Conservation (phyloP, 2,329 filamentous ascomycete species). For the Curvularia sp. region DNA sequence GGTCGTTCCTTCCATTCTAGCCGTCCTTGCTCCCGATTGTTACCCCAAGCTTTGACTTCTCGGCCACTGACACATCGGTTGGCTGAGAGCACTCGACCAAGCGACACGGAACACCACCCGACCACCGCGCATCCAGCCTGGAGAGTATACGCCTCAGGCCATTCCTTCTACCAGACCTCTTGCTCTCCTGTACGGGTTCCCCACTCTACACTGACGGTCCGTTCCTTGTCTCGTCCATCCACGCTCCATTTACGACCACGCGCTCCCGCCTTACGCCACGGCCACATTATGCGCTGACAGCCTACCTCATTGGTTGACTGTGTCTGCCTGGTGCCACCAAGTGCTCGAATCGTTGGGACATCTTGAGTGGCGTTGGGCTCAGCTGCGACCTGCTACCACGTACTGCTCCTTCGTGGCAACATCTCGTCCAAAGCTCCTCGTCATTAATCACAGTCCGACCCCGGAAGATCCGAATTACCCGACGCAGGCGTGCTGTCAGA, state of each 20-base stretch:
- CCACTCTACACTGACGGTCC: conserved; percentile 37
- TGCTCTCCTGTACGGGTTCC: conserved; percentile 35
- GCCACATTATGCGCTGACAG: conserved; percentile 36
- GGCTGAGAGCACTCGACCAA: conserved; percentile 32
- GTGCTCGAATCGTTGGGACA: conserved; percentile 37
- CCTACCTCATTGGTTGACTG: conserved; percentile 36
- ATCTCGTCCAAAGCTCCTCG: conserved; percentile 2
- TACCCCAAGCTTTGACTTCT: conserved; percentile 22
- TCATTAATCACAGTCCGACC: conserved; percentile 17
- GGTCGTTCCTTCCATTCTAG: conserved; percentile 11
- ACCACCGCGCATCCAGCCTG: conserved; percentile 30
- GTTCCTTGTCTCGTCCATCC: conserved; percentile 30
- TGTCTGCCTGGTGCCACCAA: conserved; percentile 21
- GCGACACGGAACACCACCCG: conserved; percentile 36
- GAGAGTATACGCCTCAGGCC: conserved; percentile 26
- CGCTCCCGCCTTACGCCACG: conserved; percentile 27
- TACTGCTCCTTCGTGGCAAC: conserved; percentile 37
- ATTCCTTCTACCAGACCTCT: conserved; percentile 29
- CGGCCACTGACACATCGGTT: conserved; percentile 24
- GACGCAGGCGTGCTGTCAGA: conserved; percentile 19
- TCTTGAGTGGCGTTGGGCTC: conserved; percentile 39
- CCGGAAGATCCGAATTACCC: conserved; percentile 1
- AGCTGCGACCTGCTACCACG: conserved; percentile 45
- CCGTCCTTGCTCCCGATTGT: conserved; percentile 15
- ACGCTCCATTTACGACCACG: conserved; percentile 15